A percentile compares a stretch with the other conserved stretches of the same genome.
These are phyloP conservation scores for Kalmusia sp. DNA, from an alignment of 2,329 filamentous ascomycete genomes.

Conservation along the genomic window DNA sequence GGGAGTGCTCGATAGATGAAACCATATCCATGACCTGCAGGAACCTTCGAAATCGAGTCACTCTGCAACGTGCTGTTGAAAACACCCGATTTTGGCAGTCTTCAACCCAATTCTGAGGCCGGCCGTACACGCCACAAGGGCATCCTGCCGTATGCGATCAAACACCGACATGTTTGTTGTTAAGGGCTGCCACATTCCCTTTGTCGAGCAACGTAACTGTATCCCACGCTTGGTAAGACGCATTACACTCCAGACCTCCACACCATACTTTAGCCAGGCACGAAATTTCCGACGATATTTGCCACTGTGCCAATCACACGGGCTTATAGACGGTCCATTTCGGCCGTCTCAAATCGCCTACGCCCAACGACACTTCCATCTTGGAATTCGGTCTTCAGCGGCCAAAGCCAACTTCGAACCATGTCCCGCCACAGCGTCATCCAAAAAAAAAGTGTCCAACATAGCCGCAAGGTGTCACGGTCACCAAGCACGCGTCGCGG, in stretches of 20 bases:
- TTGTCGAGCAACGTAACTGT: conserved; percentile 9
- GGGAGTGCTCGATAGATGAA: too few relatives aligned
- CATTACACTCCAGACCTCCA: conserved; percentile 21
- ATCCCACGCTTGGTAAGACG: conserved; percentile 43
- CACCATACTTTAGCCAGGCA: conserved; percentile 1
- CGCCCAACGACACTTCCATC: background rate
- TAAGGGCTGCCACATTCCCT: conserved; percentile 10
- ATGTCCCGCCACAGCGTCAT: too few relatives aligned
- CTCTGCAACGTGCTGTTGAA: conserved; percentile 8
- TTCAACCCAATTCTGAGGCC: conserved; percentile 28
- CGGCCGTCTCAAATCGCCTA: background rate
- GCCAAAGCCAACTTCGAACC: too few relatives aligned
- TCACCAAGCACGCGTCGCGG: too few relatives aligned
- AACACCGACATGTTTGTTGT: conserved; percentile 2
- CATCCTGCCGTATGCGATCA: conserved; percentile 7
- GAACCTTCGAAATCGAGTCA: conserved; percentile 24
- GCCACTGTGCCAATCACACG: background rate
- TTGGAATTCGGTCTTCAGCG: too few relatives aligned
- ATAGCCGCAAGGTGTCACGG: too few relatives aligned
- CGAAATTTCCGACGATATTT: background rate
- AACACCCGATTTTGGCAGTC: conserved; percentile 1
- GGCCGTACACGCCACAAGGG: conserved; percentile 16
- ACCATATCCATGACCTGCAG: conserved; percentile 26
- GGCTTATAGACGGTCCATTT: background rate
- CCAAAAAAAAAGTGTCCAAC: too few relatives aligned